Evolutionary conservation across 2,329 filamentous ascomycete species (phyloP).

Genomic region (Talaromyces sp.): DNA sequence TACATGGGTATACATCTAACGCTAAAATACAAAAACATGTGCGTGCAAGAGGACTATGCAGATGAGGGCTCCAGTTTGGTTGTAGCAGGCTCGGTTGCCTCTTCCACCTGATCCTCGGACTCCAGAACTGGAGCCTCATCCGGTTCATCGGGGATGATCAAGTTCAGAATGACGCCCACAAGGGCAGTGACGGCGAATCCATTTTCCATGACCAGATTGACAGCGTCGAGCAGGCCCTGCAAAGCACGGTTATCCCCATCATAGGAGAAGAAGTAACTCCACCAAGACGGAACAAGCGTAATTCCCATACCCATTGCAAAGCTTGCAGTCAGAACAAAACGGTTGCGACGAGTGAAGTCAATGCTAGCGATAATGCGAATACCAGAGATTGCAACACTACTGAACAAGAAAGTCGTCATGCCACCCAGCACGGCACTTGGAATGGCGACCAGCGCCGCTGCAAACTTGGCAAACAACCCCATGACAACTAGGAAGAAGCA

Average conservation of each 20-base stretch:
- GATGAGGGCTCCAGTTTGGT: conserved; percentile 11
- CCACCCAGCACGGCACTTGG: conserved; percentile 54
- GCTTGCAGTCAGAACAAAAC: conserved; percentile 66
- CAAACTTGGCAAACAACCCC: conserved; percentile 72
- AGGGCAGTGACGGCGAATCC: conserved; percentile 67
- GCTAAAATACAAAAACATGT: too few relatives aligned
- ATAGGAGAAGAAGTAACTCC: conserved; percentile 51
- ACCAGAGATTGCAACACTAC: conserved; percentile 66
- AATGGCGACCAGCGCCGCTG: conserved; percentile 68
- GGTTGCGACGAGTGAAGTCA: conserved; percentile 65
- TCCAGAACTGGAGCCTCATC: conserved; percentile 59
- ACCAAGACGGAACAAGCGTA: conserved; percentile 53
- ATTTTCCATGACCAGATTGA: conserved; percentile 71
- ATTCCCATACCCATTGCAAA: conserved; percentile 63
- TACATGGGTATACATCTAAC: too few relatives aligned
- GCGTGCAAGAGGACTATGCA: not conserved
- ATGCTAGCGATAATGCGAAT: conserved; percentile 67
- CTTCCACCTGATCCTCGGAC: conserved; percentile 20
- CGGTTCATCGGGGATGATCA: conserved; percentile 73
- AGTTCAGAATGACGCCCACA: conserved; percentile 71
- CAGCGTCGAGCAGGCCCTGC: conserved; percentile 55
- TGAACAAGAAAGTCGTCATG: conserved; percentile 67
- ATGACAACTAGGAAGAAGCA: conserved; percentile 69
- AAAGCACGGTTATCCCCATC: conserved; percentile 66
- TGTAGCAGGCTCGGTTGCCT: conserved; percentile 5